phyloP scores from a whole-genome alignment of 257 asterid genomes.

The Vinca minor region DNA sequence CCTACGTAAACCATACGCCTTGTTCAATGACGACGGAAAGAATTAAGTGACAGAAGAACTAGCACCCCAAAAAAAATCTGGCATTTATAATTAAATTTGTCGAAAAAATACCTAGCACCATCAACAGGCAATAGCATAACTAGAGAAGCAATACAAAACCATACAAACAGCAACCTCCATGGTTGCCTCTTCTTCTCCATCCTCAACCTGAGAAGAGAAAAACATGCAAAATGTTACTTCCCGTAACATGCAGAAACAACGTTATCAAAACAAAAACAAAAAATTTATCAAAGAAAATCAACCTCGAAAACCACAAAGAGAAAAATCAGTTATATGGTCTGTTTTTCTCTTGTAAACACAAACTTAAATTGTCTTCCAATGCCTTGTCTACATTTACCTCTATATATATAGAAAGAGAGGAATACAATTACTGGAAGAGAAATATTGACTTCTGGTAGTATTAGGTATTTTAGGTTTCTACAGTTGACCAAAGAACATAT shows the following conservation, averaged over 20 bases:
- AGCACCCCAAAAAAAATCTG: neutral
- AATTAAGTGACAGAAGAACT: neutral
- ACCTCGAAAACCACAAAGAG: no score
- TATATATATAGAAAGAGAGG: neutral
- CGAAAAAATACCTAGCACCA: neutral
- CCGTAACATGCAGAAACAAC: no score
- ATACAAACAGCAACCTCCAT: neutral
- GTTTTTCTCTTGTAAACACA: neutral
- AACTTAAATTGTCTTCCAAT: neutral
- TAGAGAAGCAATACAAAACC: neutral
- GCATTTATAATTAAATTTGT: neutral
- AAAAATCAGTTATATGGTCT: neutral
- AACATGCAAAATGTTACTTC: no score
- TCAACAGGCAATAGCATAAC: neutral
- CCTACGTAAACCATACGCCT: no score
- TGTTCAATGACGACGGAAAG: no score
- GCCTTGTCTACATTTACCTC: neutral
- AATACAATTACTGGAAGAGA: neutral
- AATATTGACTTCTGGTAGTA: conserved; percentile 6
- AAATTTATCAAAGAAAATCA: no score
- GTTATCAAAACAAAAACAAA: no score
- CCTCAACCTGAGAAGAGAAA: no score
- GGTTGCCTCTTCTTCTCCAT: no score
- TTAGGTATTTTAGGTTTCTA: conserved; percentile 11
- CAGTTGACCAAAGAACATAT: neutral